Conservation (phyloP, 1,139 yeast genomes). For the Diutina neorugosa region DNA sequence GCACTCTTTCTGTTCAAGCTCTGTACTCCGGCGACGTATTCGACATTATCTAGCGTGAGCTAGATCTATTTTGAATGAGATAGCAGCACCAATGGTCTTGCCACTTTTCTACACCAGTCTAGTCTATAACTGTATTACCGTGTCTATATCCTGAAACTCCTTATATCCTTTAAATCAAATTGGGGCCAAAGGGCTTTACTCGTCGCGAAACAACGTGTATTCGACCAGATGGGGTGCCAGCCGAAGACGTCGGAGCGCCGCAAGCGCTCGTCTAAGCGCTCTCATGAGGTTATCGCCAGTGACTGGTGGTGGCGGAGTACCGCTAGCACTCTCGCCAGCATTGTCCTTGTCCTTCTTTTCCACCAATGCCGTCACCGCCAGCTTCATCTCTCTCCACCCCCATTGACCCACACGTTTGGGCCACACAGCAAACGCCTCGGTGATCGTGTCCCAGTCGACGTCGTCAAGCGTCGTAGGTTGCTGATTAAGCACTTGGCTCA, state of each 20-base stretch:
- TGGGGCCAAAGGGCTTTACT: background rate
- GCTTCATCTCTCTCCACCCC: conserved; percentile 1
- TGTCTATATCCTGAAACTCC: background rate
- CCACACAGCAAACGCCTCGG: background rate
- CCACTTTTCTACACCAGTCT: too few relatives aligned
- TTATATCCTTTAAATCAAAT: background rate
- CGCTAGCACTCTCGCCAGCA: too few relatives aligned
- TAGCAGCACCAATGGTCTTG: too few relatives aligned
- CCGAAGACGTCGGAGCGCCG: background rate
- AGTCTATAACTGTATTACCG: background rate
- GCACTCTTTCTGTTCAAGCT: too few relatives aligned
- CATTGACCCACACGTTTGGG: background rate
- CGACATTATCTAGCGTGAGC: too few relatives aligned
- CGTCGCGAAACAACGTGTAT: background rate
- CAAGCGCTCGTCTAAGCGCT: background rate
- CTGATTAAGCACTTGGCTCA: conserved; percentile 9
- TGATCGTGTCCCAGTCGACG: background rate
- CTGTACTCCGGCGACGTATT: too few relatives aligned
- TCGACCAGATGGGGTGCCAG: background rate
- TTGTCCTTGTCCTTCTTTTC: background rate
- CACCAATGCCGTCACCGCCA: background rate
- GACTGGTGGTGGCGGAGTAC: background rate
- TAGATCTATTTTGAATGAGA: too few relatives aligned
- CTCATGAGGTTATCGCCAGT: background rate
- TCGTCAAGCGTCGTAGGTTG: background rate